phyloP scores from a whole-genome alignment of 257 asterid species.

The Paulownia fortunei region DNA sequence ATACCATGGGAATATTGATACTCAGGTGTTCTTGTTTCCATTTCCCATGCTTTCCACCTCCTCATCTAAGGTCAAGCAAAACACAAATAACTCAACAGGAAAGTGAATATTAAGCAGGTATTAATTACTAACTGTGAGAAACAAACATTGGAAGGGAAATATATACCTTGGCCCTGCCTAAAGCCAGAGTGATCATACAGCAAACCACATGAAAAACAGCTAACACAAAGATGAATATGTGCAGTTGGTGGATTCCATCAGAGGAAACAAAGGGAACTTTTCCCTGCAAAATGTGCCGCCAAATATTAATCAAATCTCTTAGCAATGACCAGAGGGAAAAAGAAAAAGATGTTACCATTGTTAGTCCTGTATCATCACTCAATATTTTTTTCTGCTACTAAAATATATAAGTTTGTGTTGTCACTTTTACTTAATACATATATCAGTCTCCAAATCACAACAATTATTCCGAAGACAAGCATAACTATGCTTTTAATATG shows the following conservation, averaged over 20 bases:
- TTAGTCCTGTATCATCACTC: not conserved
- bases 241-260: conserved; percentile 65
- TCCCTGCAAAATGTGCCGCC: conserved; percentile 46
- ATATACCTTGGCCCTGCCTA: conserved; percentile 59
- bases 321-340: too few species aligned
- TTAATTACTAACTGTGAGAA: not conserved
- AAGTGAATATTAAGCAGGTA: not conserved
- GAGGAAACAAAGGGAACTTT: conserved; percentile 57
- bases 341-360: not conserved
- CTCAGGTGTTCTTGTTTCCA: conserved; percentile 62
- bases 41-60: conserved; percentile 77
- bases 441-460: not conserved
- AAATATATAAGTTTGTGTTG: too few species aligned
- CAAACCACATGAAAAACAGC: conserved; percentile 60
- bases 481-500: not conserved
- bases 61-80: conserved; percentile 52
- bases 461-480: too few species aligned
- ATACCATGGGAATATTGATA: conserved; percentile 61
- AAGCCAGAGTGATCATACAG: conserved; percentile 54
- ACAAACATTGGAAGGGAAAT: not conserved
- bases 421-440: not conserved
- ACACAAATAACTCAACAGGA: not conserved
- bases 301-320: conserved; percentile 4
- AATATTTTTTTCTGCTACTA: not conserved
- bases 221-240: conserved; percentile 66